Evolutionary conservation across 345 rosid genomes (phyloP).

Genomic region (Lenwebbia sp.): DNA sequence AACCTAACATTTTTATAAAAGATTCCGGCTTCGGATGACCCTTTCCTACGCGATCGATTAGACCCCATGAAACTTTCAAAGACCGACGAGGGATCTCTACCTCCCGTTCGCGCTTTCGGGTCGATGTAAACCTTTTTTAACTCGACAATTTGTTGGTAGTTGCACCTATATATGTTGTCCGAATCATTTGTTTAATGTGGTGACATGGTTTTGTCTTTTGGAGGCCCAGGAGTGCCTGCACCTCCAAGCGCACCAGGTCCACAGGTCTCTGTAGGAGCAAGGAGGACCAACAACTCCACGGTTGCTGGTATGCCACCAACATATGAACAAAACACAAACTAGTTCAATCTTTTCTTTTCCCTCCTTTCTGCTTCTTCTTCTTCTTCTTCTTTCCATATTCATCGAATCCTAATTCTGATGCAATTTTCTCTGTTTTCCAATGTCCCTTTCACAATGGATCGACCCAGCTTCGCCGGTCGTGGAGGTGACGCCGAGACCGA

Average conservation of each 20-base stretch:
- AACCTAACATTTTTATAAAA: not conserved
- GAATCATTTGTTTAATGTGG: not conserved
- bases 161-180: not conserved
- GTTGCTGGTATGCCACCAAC: not conserved
- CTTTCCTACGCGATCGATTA: not conserved
- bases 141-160: not conserved
- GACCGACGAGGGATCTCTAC: not conserved
- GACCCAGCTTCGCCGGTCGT: not conserved
- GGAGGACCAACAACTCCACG: not conserved
- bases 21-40: not conserved
- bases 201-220: not conserved
- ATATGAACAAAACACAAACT: not conserved
- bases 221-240: not conserved
- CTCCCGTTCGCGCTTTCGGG: not conserved
- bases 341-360: not conserved
- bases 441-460: not conserved
- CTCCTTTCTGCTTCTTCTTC: not conserved
- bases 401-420: not conserved
- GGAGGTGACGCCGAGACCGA: not conserved
- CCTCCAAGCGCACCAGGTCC: not conserved
- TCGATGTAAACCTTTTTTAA: not conserved
- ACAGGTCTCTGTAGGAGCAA: not conserved
- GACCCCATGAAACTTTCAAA: not conserved
- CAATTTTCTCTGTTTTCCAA: not conserved
- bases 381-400: too few relatives aligned